Conservation (phyloP, 129 eudicot species). For the Flaveria brownii region DNA sequence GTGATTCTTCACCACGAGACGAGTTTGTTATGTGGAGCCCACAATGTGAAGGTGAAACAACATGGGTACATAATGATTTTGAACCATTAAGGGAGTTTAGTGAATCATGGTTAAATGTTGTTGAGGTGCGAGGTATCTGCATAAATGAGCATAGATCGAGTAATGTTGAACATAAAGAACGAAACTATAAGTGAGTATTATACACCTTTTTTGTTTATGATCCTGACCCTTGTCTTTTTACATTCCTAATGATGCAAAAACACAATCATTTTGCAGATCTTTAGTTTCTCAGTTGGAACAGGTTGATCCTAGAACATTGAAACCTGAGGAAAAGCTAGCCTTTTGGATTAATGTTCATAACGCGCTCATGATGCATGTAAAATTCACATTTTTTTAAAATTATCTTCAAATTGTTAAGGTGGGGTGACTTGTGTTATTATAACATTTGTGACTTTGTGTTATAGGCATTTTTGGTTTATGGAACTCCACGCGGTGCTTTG, state of each 20-base stretch:
- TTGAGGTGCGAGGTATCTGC: constrained; percentile 55
- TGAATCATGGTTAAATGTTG: constrained; percentile 49
- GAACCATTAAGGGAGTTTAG: constrained; percentile 50
- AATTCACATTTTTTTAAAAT: not conserved
- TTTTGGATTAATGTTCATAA: constrained; percentile 96
- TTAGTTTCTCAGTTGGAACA: constrained; percentile 62
- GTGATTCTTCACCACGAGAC: constrained; percentile 46
- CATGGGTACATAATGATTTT: constrained; percentile 31
- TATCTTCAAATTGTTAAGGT: not conserved
- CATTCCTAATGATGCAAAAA: constrained; percentile 13
- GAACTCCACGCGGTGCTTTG: constrained; percentile 54
- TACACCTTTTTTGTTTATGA: constrained; percentile 5
- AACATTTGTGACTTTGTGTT: constrained; percentile 7
- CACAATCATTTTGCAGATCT: constrained; percentile 51
- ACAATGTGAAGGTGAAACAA: constrained; percentile 34
- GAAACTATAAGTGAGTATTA: constrained; percentile 50
- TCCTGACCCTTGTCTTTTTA: not conserved
- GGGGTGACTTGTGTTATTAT: constrained; percentile 10
- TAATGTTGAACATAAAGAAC: constrained; percentile 56
- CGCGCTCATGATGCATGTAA: constrained; percentile 88
- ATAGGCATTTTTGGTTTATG: constrained; percentile 81
- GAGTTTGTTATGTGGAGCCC: constrained; percentile 49
- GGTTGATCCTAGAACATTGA: constrained; percentile 69
- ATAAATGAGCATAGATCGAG: constrained; percentile 42
- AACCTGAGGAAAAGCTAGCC: constrained; percentile 76